These are phyloP conservation scores for Naganishia friedmannii DNA, from an alignment of 768 basidiomycete genomes.

Conservation along the genomic window DNA sequence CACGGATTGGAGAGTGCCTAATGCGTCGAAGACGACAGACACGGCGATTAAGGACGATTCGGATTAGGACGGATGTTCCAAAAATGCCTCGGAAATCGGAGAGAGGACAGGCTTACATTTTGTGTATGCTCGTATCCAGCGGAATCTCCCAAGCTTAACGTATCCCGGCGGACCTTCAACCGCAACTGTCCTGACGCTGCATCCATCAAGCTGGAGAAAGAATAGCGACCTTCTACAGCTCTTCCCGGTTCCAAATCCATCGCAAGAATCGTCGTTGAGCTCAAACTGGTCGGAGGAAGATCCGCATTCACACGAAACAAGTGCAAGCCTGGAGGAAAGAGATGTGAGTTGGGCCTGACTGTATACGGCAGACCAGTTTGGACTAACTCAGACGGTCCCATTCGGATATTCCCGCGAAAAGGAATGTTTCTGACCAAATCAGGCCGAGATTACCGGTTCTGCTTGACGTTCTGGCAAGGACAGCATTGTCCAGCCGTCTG, in stretches of 20 bases:
- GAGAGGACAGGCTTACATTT: background rate
- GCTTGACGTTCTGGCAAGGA: constrained; percentile 7
- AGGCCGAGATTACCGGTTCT: background rate
- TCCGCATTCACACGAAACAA: constrained; percentile 2
- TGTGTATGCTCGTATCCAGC: background rate
- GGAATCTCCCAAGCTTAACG: background rate
- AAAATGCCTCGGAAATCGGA: background rate
- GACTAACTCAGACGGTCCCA: constrained; percentile 21
- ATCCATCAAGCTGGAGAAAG: constrained; percentile 4
- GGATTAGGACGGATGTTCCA: background rate
- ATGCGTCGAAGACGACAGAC: background rate
- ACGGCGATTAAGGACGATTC: background rate
- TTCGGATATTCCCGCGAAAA: constrained; percentile 17
- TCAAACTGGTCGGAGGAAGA: background rate
- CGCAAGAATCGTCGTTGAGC: background rate
- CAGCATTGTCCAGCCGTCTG: constrained; percentile 17
- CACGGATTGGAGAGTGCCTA: constrained; percentile 3
- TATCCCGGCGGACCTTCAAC: constrained; percentile 7
- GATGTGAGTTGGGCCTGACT: background rate
- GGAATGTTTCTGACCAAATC: constrained; percentile 23
- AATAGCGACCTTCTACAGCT: background rate
- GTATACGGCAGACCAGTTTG: background rate
- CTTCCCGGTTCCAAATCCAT: constrained; percentile 2
- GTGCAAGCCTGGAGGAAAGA: constrained; percentile 1
- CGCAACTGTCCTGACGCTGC: constrained; percentile 10